Percentiles rank a stretch among this genome's conserved stretches.
Conservation (phyloP, 2,329 filamentous ascomycete species). For the Epichloe elymi region DNA sequence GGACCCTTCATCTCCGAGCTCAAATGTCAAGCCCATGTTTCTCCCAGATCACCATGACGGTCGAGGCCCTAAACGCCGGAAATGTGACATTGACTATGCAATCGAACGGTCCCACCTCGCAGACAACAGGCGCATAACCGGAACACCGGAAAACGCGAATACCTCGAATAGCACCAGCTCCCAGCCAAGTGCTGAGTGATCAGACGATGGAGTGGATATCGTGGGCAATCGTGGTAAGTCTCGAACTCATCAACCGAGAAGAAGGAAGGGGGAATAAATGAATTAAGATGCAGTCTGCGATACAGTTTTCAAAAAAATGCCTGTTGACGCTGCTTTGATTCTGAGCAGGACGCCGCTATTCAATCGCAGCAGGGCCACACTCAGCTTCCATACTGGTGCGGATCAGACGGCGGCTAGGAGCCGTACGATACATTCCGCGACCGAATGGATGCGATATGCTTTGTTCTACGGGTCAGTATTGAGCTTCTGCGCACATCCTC, state of each 20-base stretch:
- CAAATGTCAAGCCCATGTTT: no score
- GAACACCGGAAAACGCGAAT: no score
- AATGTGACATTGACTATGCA: no score
- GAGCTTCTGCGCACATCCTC: not conserved
- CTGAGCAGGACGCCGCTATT: slow-evolving; percentile 8
- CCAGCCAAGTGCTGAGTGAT: slow-evolving; percentile 8
- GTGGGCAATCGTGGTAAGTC: slow-evolving; percentile 13
- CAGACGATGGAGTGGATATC: slow-evolving; percentile 12
- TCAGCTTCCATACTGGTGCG: slow-evolving; percentile 14
- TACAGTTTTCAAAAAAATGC: no score
- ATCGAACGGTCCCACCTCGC: no score
- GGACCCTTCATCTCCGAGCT: no score
- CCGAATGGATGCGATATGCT: slow-evolving; percentile 15
- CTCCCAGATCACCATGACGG: no score
- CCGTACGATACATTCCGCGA: slow-evolving; percentile 12
- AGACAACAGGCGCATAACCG: no score
- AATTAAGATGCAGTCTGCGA: no score
- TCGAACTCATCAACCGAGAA: not conserved
- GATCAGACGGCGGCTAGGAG: slow-evolving; percentile 17
- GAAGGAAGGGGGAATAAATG: not conserved
- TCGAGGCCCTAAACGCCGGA: no score
- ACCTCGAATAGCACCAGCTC: no score
- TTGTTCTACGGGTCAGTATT: slow-evolving; percentile 8
- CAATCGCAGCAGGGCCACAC: slow-evolving; percentile 15
- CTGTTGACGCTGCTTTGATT: no score